Base-by-base conservation (phyloP, 768 basidiomycete species). In the Pleurotus eryngii region DNA sequence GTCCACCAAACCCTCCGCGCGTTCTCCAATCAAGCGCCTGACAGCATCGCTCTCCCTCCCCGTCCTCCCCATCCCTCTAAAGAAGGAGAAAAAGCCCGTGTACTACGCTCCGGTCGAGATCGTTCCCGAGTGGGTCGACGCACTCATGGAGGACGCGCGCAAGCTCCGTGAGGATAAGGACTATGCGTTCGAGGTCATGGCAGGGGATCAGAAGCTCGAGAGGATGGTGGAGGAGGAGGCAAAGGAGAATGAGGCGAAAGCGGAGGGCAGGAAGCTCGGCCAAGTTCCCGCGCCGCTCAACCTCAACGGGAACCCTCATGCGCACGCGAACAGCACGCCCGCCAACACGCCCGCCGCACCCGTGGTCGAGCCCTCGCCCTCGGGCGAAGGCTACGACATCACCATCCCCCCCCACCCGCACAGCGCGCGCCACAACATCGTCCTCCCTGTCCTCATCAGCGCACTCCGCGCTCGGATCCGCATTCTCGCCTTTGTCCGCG, bases 61-160 rank as follows among this genome's bases (percentile, higher is more conserved):
- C 30, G 30, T 9, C 9, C 30, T 35, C 9, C 30, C 7, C 30
- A 2, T 11, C 9, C 30, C 30, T 1, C 30, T 35, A 7, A 35
- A 50, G 17, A 35, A 50, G n/a, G 49, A 9, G 27, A 45, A 45
- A 15, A 37, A 50, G 49, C 15, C 30, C 74, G 6, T 68, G 11
- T 35, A 72, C 39, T 81, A 77, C 60, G 83, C 84, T 0, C 79
- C 85, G 0, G 73, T 69, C 18, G 38, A 61, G 2, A 69, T 79
- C 22, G 64, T 74, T 47, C 65, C 67, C 0, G 63, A 58, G 0
- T 73, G 81, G 4, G 67, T 84, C 4, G 70, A 74, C 1, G 67
- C 65, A 2, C 63, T 82, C 11, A 64, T 76, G 6, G 55, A 63
- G 0, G 72, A 78, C 30, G 74, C 69, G 8, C 69, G 66, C 8